phyloP scores from a whole-genome alignment of 176 grass and related monocot genomes.

The Calamus simplicifolius region DNA sequence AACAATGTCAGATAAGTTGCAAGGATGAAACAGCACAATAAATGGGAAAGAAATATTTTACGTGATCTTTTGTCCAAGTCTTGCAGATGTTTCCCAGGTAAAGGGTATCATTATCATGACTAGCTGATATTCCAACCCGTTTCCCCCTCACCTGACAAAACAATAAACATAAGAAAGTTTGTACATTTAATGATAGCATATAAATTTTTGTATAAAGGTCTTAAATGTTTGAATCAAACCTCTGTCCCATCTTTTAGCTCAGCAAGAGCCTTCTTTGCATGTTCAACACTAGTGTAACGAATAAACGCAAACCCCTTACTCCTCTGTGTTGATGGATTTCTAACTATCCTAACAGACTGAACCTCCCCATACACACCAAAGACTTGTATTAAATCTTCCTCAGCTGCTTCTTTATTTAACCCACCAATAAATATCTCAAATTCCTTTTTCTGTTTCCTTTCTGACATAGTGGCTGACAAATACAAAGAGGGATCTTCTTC shows the following conservation, averaged over 20 bases:
- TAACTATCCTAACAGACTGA: constrained; percentile 51
- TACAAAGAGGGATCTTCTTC: constrained; percentile 27
- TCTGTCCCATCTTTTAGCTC: constrained; percentile 68
- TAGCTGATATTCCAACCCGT: constrained; percentile 53
- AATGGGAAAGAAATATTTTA: constrained; percentile 4
- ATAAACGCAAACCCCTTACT: constrained; percentile 54
- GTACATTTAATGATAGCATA: constrained; percentile 10
- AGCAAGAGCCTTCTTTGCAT: constrained; percentile 58
- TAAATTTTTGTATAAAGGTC: constrained; percentile 8
- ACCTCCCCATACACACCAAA: constrained; percentile 65
- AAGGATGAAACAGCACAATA: too few species aligned
- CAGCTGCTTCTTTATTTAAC: constrained; percentile 46
- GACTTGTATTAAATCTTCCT: constrained; percentile 48
- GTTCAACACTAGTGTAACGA: constrained; percentile 42
- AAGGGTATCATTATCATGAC: constrained; percentile 45
- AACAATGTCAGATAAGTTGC: too few species aligned
- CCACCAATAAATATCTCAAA: constrained; percentile 61
- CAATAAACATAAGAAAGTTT: constrained; percentile 18
- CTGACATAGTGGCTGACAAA: constrained; percentile 15
- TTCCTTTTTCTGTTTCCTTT: constrained; percentile 24
- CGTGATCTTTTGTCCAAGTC: constrained; percentile 83
- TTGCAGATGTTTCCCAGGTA: constrained; percentile 74
- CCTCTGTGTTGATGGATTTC: constrained; percentile 30
- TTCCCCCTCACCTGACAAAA: constrained; percentile 71
- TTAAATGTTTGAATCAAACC: constrained; percentile 35